Evolutionary conservation across 2,329 filamentous ascomycete genomes (phyloP).

Genomic region (Trichoderma asperellum): DNA sequence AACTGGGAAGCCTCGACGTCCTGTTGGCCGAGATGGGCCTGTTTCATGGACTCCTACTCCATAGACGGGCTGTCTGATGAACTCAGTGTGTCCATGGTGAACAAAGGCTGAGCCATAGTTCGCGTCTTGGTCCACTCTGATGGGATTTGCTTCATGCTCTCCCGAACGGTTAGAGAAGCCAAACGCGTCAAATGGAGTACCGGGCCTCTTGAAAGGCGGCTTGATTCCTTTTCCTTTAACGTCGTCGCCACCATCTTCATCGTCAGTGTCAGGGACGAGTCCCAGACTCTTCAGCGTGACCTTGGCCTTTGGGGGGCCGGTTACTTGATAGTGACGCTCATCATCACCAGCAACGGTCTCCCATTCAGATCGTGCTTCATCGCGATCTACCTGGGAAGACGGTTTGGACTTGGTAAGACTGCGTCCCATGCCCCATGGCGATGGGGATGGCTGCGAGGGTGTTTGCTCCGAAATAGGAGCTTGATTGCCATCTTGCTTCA

Average conservation of each 20-base stretch:
- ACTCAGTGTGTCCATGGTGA: slow-evolving; percentile 3
- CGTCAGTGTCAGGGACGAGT: neutral
- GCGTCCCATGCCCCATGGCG: neutral
- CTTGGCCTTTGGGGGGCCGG: neutral
- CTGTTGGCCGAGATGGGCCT: slow-evolving; percentile 23
- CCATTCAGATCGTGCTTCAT: slow-evolving; percentile 38
- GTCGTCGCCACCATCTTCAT: neutral
- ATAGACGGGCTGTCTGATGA: slow-evolving; percentile 11
- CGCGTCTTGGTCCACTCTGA: neutral
- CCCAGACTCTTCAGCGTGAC: neutral
- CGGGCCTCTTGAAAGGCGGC: neutral
- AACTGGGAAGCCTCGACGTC: slow-evolving; percentile 22
- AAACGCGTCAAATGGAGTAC: slow-evolving; percentile 23
- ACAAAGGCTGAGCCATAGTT: neutral
- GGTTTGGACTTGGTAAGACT: slow-evolving; percentile 8
- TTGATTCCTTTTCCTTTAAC: neutral
- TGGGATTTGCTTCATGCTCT: neutral
- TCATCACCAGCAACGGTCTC: slow-evolving; percentile 39
- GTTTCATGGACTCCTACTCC: neutral
- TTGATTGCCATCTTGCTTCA: neutral
- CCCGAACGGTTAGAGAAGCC: neutral
- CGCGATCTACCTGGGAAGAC: slow-evolving; percentile 26
- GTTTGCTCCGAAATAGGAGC: slow-evolving; percentile 10
- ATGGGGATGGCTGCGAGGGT: slow-evolving; percentile 7
- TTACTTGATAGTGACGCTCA: slow-evolving; percentile 29